A percentile compares a stretch with the other conserved stretches of the same genome.
These are phyloP conservation scores for Lignosus rhinocerotis DNA, from an alignment of 1,284 basidiomycete species.

Conservation along the genomic window DNA sequence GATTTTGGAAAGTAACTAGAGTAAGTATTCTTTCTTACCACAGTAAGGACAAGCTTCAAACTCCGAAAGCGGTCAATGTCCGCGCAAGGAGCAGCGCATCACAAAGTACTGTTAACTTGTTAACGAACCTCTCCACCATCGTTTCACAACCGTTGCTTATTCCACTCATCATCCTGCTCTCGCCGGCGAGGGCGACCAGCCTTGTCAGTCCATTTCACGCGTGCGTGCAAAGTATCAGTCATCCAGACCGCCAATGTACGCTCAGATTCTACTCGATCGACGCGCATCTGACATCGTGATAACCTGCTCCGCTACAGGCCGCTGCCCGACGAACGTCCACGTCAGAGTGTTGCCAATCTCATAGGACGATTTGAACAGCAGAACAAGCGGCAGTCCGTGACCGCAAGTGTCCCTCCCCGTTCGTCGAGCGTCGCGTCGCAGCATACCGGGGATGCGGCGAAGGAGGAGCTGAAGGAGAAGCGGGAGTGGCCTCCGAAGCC, in stretches of 20 bases:
- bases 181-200: slow-evolving; percentile 29
- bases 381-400: slow-evolving; percentile 55
- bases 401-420: slow-evolving; percentile 42
- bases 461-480: slow-evolving; percentile 65
- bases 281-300: slow-evolving; percentile 22
- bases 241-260: slow-evolving; percentile 25
- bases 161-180: slow-evolving; percentile 23
- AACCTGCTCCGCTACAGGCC: slow-evolving; percentile 49
- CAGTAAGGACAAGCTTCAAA: slow-evolving; percentile 2
- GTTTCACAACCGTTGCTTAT: slow-evolving; percentile 18
- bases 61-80: slow-evolving; percentile 14
- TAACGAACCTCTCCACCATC: slow-evolving; percentile 20
- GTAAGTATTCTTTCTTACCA: not conserved
- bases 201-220: slow-evolving; percentile 17
- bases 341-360: slow-evolving; percentile 79
- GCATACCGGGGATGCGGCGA: slow-evolving; percentile 57
- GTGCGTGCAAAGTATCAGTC: slow-evolving; percentile 18
- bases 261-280: slow-evolving; percentile 16
- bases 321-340: slow-evolving; percentile 79
- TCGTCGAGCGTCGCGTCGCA: slow-evolving; percentile 60
- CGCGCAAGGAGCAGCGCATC: slow-evolving; percentile 7
- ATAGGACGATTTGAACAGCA: slow-evolving; percentile 82
- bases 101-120: slow-evolving; percentile 22
- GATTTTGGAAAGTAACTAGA: not conserved
- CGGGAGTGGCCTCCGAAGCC: slow-evolving; percentile 72